Base-by-base conservation (phyloP, 2,329 filamentous ascomycete genomes). In the Cadophora sp. region DNA sequence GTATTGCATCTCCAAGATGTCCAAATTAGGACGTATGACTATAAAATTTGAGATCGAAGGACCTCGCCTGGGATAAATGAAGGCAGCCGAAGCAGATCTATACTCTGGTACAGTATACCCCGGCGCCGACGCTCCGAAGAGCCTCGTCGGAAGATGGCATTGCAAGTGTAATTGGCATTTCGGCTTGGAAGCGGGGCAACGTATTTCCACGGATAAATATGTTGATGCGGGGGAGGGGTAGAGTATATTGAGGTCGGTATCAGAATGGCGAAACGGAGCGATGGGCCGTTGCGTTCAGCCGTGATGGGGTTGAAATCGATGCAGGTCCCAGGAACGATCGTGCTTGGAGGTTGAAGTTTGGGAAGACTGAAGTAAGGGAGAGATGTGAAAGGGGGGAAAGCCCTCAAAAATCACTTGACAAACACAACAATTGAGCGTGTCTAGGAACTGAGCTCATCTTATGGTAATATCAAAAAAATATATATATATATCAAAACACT, bases 11-110 rank as follows among this genome's bases (percentile, higher is more conserved):
- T 39, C n/a, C 33, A 58, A 16, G 24, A 30, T 51, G 18, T 51
- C 14, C 22, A 18, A 58, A 41, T 33, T 2, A 24, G 53, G 30
- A 24, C 55, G 18, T 58, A 58, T 43, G 55, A 58, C 20, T 18
- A 18, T 41, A 41, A 43, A 41, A 58, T 24, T 27, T 58, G 55
- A 56, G 13, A 36, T 58, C 9, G 13, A 24, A 33, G n/a, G n/a
- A 3, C 14, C 55, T 41, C 33, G 36, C 36, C 36, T 20, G n/a
- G 55, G 20, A 58, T 43, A 58, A 41, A 58, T 58, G 55, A 58
- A 58, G 36, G 11, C 33, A 36, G n/a, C 30, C 33, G 4, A 20
- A n/a, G 33, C 6, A n/a, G 33, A 22, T 39, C n/a, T 43, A 13
- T 41, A 43, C 3, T 18, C 36, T 24, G 33, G 20, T 24, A 58